A percentile compares a stretch with the other conserved stretches of the same genome.
Evolutionary conservation across 805 yeast species (phyloP).

Genomic region (Vanderwaltozyma yarrowii): DNA sequence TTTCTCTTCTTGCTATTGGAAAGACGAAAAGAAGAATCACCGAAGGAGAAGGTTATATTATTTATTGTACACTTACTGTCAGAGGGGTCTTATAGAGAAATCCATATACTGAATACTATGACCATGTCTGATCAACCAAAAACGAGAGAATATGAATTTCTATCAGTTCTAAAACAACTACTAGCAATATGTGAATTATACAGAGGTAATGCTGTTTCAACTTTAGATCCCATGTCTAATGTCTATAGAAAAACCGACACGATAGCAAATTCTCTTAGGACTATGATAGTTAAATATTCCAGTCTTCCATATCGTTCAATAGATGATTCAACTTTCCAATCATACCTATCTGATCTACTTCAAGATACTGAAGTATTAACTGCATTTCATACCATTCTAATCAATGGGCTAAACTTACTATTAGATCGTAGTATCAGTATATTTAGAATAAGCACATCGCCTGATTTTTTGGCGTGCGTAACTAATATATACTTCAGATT

Average conservation of each 20-base stretch:
- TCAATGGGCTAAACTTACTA: background rate
- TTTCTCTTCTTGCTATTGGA: too few species aligned
- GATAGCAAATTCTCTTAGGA: background rate
- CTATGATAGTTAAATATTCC: background rate
- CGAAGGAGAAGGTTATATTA: too few species aligned
- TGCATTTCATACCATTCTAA: background rate
- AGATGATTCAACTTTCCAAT: background rate
- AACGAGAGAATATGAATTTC: background rate
- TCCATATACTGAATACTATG: too few species aligned
- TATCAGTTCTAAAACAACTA: slow-evolving; percentile 3
- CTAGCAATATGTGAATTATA: slow-evolving; percentile 4
- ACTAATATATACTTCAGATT: background rate
- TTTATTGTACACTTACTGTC: too few species aligned
- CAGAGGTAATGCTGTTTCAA: slow-evolving; percentile 1
- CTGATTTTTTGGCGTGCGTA: background rate
- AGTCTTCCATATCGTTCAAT: too few species aligned
- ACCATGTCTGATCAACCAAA: background rate
- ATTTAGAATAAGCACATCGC: background rate
- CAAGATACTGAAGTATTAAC: background rate
- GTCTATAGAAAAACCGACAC: background rate
- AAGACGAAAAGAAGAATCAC: too few species aligned
- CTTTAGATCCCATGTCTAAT: slow-evolving; percentile 6
- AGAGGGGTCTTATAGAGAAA: too few species aligned
- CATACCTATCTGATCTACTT: background rate
- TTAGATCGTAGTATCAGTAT: background rate